A percentile compares a stretch with the other conserved stretches of the same genome.
phyloP scores from a whole-genome alignment of 768 basidiomycete genomes.

The Coprinellus micaceus region DNA sequence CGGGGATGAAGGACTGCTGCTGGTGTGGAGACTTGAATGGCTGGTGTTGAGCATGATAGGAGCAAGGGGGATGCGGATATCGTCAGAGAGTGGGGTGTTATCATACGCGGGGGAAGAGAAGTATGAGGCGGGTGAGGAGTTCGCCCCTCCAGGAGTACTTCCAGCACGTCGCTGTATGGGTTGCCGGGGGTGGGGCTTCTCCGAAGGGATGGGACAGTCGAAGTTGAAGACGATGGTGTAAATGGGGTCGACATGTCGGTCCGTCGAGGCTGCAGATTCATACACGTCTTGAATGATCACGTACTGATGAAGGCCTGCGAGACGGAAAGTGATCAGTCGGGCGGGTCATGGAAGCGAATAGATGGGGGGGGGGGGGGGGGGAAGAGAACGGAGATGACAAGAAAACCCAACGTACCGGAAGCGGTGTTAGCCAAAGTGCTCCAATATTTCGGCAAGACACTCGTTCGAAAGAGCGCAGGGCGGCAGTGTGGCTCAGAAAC shows the following conservation, averaged over 20 bases:
- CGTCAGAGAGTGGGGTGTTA: neutral
- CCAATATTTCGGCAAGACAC: constrained; percentile 19
- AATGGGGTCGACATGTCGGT: constrained; percentile 3
- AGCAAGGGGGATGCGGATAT: constrained; percentile 1
- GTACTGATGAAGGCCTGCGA: constrained; percentile 6
- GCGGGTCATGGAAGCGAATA: neutral
- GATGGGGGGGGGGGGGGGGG: neutral
- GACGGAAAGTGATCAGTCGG: neutral
- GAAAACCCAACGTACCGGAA: constrained; percentile 10
- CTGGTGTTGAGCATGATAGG: neutral
- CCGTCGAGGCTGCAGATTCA: neutral
- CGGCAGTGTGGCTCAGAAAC: constrained; percentile 3
- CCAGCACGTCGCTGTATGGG: neutral
- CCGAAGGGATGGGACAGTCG: constrained; percentile 1
- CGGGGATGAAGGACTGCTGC: neutral
- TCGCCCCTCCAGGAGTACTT: neutral
- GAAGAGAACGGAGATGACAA: neutral
- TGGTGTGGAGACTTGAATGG: neutral
- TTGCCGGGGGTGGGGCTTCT: neutral
- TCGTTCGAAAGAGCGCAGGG: constrained; percentile 11
- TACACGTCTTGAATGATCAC: constrained; percentile 12
- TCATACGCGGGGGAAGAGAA: neutral
- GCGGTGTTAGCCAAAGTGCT: constrained; percentile 11
- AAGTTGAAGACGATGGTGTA: constrained; percentile 11
- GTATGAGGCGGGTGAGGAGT: neutral